These are phyloP conservation scores for Mycena epipterygia DNA, from an alignment of 768 basidiomycete genomes.

Conservation along the genomic window DNA sequence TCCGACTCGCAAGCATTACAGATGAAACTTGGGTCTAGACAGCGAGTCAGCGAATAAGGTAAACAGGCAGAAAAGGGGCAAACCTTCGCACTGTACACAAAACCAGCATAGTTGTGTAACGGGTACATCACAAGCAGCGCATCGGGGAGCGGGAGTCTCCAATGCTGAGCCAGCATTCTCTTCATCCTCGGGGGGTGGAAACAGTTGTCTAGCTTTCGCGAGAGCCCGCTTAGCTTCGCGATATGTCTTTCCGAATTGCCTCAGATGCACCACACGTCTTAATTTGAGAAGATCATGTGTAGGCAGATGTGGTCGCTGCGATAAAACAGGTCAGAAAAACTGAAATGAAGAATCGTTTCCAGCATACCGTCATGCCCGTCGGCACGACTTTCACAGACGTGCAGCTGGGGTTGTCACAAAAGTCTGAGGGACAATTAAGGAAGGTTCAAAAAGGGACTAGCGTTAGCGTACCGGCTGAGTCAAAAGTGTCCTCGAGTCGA, in stretches of 20 bases:
- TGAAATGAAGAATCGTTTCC: background rate
- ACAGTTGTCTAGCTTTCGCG: constrained; percentile 22
- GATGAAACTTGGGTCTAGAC: constrained; percentile 34
- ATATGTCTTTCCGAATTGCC: constrained; percentile 33
- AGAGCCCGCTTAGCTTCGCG: constrained; percentile 29
- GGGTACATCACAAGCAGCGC: constrained; percentile 23
- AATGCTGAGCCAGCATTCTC: background rate
- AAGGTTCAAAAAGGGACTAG: too few relatives aligned
- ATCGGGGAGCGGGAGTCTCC: constrained; percentile 7
- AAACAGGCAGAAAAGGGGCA: background rate
- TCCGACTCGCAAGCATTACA: constrained; percentile 29
- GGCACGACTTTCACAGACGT: constrained; percentile 26
- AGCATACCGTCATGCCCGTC: constrained; percentile 28
- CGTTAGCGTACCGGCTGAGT: too few relatives aligned
- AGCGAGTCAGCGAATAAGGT: background rate
- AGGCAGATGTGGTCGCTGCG: constrained; percentile 28
- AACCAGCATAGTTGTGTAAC: constrained; percentile 38
- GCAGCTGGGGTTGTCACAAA: constrained; percentile 22
- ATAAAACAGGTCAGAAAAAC: background rate
- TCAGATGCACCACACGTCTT: constrained; percentile 29
- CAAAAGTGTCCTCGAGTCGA: constrained; percentile 31
- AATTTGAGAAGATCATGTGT: constrained; percentile 34
- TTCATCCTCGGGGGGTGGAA: background rate
- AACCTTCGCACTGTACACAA: constrained; percentile 39
- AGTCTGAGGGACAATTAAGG: too few relatives aligned